Evolutionary conservation across 306 rosid species (phyloP).

Genomic region (Begonia fuchsioides): DNA sequence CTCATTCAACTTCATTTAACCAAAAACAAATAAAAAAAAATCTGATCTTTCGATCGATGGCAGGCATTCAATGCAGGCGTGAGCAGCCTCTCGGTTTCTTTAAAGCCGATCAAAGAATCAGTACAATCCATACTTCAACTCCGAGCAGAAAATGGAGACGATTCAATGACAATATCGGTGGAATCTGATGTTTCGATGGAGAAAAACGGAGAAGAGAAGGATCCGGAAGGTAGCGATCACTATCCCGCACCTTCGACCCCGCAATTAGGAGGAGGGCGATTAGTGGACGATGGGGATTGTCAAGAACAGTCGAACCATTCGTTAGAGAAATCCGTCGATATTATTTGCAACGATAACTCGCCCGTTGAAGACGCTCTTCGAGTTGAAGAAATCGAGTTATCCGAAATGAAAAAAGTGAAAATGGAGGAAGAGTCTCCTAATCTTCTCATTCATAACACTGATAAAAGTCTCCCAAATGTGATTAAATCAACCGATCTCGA

Average conservation of each 20-base stretch:
- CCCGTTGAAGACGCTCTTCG: conserved; percentile 27
- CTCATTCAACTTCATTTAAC: no score
- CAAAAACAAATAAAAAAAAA: no score
- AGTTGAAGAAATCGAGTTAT: conserved; percentile 18
- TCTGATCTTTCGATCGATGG: conserved; percentile 25
- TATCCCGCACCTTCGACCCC: conserved; percentile 98
- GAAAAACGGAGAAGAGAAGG: conserved; percentile 29
- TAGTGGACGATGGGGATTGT: conserved; percentile 75
- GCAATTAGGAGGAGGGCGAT: conserved; percentile 57
- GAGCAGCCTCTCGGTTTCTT: conserved; percentile 28
- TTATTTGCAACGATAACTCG: conserved; percentile 32
- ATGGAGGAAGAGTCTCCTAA: conserved; percentile 38
- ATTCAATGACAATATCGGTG: conserved; percentile 12
- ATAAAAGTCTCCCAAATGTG: conserved; percentile 18
- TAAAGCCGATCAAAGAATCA: conserved; percentile 56
- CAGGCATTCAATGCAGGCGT: conserved; percentile 85
- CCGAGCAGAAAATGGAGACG: conserved; percentile 24
- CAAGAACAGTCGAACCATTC: conserved; percentile 61
- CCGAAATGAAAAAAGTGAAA: conserved; percentile 18
- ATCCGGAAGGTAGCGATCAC: conserved; percentile 55
- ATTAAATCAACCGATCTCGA: conserved; percentile 23
- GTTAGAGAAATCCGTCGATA: conserved; percentile 70
- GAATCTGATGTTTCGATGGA: conserved; percentile 23
- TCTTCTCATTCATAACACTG: conserved; percentile 22
- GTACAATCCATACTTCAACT: conserved; percentile 37